These are phyloP conservation scores for Zychaea mexicana DNA, from an alignment of 371 early-diverging fungal species.

Conservation along the genomic window DNA sequence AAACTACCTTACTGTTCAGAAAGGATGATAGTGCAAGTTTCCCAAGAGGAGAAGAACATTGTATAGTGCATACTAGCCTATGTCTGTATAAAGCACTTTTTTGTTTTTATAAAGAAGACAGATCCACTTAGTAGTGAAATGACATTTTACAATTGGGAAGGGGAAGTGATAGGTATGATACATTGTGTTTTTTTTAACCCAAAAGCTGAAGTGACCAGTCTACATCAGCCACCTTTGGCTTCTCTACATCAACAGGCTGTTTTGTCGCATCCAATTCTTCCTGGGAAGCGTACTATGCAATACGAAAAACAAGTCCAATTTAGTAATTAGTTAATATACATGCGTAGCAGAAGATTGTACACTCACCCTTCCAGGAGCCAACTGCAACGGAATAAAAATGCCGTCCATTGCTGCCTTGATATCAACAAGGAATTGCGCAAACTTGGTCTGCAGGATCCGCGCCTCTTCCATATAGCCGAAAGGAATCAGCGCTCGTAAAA, in stretches of 20 bases:
- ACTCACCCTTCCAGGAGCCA: conserved; percentile 40
- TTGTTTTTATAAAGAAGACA: no score
- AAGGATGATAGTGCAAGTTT: no score
- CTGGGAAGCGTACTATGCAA: conserved; percentile 33
- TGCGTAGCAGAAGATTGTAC: not conserved
- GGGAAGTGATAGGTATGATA: not conserved
- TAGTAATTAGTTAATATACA: not conserved
- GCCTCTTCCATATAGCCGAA: conserved; percentile 51
- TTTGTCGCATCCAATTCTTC: conserved; percentile 45
- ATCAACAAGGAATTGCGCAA: conserved; percentile 37
- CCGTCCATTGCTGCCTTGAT: conserved; percentile 28
- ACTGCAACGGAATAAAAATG: conserved; percentile 50
- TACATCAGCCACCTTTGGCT: conserved; percentile 40
- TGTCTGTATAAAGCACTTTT: no score
- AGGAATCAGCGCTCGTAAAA: conserved; percentile 44
- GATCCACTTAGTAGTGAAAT: no score
- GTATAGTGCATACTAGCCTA: no score
- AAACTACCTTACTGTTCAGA: no score
- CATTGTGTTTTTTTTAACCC: conserved; percentile 4
- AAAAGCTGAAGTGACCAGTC: conserved; percentile 50
- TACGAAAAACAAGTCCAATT: no score
- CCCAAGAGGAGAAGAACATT: no score
- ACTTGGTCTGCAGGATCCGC: conserved; percentile 44
- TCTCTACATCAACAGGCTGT: conserved; percentile 35
- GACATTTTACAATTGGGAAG: no score